These are phyloP conservation scores for Withania somnifera DNA, from an alignment of 305 asterid species.

Conservation along the genomic window DNA sequence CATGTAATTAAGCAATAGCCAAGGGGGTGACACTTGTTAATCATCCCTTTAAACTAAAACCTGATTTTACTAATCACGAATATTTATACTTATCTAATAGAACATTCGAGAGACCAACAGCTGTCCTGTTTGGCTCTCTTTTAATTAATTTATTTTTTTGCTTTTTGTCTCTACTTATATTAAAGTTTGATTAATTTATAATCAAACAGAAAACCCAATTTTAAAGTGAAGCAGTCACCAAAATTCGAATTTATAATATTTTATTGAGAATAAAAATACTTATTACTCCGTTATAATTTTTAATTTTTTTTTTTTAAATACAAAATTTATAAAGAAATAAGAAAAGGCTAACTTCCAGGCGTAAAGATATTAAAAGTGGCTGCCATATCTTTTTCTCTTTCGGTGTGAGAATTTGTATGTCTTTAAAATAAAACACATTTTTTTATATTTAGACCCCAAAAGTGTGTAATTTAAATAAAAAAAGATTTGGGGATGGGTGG, in stretches of 20 bases:
- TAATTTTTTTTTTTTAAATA: too few relatives aligned
- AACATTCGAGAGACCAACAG: conserved; percentile 21
- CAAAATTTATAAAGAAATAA: too few relatives aligned
- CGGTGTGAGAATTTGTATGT: conserved; percentile 28
- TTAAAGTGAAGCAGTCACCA: too few relatives aligned
- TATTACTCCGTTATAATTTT: too few relatives aligned
- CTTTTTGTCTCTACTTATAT: too few relatives aligned
- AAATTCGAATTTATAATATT: too few relatives aligned
- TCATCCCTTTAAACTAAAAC: conserved; percentile 2
- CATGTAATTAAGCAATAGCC: background rate
- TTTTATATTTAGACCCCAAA: background rate
- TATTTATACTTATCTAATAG: background rate
- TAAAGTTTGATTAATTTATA: too few relatives aligned
- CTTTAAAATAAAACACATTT: background rate
- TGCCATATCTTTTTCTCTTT: conserved; percentile 21
- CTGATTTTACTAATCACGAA: background rate
- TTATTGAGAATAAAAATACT: too few relatives aligned
- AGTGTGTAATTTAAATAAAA: background rate
- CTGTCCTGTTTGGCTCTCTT: background rate
- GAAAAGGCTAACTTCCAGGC: background rate
- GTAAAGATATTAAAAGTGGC: conserved; percentile 7
- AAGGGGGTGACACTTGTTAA: conserved; percentile 31
- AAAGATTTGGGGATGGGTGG: background rate
- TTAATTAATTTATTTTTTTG: too few relatives aligned
- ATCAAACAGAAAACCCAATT: too few relatives aligned